Evolutionary conservation across 805 yeast species (phyloP).

Genomic region (Saturnispora hagleri): DNA sequence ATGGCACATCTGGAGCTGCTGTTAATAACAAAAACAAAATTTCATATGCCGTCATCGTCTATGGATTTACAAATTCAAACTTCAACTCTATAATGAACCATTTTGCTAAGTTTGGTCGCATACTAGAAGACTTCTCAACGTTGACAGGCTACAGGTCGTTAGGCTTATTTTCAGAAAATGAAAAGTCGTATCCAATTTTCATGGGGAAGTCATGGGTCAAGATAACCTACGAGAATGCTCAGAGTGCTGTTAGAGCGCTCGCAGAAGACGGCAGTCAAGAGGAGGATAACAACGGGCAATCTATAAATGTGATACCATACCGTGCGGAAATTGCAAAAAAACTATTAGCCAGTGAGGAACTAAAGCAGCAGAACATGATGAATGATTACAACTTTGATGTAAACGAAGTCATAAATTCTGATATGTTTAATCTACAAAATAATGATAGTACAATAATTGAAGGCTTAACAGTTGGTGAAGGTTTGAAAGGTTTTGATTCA

Average conservation of each 20-base stretch:
- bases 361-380: neutral
- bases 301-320: constrained; percentile 62
- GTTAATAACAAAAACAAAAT: constrained; percentile 30
- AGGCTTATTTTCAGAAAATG: neutral
- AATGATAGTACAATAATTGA: constrained; percentile 1
- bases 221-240: constrained; percentile 66
- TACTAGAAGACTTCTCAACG: constrained; percentile 11
- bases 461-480: constrained; percentile 12
- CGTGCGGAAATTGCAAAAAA: constrained; percentile 52
- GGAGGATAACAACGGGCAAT: constrained; percentile 44
- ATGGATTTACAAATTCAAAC: constrained; percentile 19
- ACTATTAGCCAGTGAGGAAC: constrained; percentile 27
- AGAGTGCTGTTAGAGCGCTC: constrained; percentile 74
- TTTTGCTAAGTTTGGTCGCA: constrained; percentile 12
- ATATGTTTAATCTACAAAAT: neutral
- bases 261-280: constrained; percentile 71
- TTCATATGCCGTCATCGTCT: constrained; percentile 70
- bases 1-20: constrained; percentile 15
- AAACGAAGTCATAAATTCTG: neutral
- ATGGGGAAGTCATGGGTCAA: constrained; percentile 91
- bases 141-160: neutral
- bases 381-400: constrained; percentile 2
- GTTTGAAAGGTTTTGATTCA: constrained; percentile 8
- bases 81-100: constrained; percentile 4
- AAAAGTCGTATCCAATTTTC: constrained; percentile 47